phyloP scores from a whole-genome alignment of 306 rosid genomes.

The Castanospermum australe region DNA sequence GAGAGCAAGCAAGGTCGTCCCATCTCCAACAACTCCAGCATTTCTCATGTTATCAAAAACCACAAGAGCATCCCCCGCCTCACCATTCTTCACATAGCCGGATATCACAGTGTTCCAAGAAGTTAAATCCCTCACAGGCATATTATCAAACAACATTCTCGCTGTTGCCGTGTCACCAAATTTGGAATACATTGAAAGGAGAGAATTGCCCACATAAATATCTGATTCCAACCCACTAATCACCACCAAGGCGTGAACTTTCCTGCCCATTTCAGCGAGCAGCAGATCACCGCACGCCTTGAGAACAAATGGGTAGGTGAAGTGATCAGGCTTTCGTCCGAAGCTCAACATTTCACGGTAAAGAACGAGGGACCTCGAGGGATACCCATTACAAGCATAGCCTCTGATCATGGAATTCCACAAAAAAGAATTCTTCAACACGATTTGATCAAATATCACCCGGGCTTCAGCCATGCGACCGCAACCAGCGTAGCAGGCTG shows the following conservation, averaged over 20 bases:
- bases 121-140: constrained; percentile 50
- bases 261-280: constrained; percentile 40
- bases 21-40: constrained; percentile 46
- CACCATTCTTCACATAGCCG: constrained; percentile 49
- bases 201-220: constrained; percentile 55
- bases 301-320: constrained; percentile 62
- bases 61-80: constrained; percentile 30
- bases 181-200: constrained; percentile 43
- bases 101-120: constrained; percentile 55
- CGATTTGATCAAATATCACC: constrained; percentile 37
- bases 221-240: constrained; percentile 49
- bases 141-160: constrained; percentile 55
- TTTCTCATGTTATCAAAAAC: constrained; percentile 38
- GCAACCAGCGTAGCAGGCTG: constrained; percentile 53
- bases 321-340: constrained; percentile 49
- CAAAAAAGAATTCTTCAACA: constrained; percentile 42
- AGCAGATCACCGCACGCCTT: constrained; percentile 61
- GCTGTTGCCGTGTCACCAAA: constrained; percentile 47
- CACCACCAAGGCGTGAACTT: constrained; percentile 51
- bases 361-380: constrained; percentile 33
- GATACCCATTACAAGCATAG: constrained; percentile 36
- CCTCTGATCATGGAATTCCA: constrained; percentile 64
- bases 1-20: constrained; percentile 55
- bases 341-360: constrained; percentile 48
- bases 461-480: constrained; percentile 47